Percentiles rank a stretch among this genome's conserved stretches.
Evolutionary conservation across 352 stramenopile species (phyloP).

Genomic region (Phytophthora crassamura): DNA sequence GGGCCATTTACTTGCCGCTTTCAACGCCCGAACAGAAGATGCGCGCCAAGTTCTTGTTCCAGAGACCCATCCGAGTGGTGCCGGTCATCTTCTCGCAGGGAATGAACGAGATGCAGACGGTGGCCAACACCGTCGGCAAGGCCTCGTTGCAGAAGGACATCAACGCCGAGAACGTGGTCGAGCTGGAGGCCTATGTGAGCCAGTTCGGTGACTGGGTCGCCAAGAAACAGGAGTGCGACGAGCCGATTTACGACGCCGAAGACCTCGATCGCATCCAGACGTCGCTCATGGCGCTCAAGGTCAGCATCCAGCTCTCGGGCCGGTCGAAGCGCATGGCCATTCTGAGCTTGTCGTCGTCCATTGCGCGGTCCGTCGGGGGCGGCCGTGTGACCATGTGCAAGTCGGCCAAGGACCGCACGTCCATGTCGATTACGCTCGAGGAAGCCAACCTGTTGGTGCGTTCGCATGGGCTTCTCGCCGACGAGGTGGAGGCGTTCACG

Average conservation of each 20-base stretch:
- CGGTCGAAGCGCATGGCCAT: slow-evolving; percentile 85
- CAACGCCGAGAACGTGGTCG: slow-evolving; percentile 73
- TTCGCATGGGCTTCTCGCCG: slow-evolving; percentile 56
- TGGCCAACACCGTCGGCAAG: slow-evolving; percentile 89
- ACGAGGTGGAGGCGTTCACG: slow-evolving; percentile 67
- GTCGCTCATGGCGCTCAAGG: slow-evolving; percentile 46
- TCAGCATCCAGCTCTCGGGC: slow-evolving; percentile 53
- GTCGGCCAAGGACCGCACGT: slow-evolving; percentile 96
- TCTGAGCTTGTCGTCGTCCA: slow-evolving; percentile 73
- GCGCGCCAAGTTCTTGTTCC: slow-evolving; percentile 67
- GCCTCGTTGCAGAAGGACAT: slow-evolving; percentile 84
- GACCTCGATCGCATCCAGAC: slow-evolving; percentile 44
- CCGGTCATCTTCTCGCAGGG: slow-evolving; percentile 89
- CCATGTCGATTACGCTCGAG: slow-evolving; percentile 97
- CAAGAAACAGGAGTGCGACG: slow-evolving; percentile 36
- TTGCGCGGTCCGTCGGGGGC: slow-evolving; percentile 84
- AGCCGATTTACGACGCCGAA: slow-evolving; percentile 34
- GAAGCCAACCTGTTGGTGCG: slow-evolving; percentile 74
- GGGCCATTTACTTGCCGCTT: slow-evolving; percentile 72
- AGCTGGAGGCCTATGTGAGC: slow-evolving; percentile 65
- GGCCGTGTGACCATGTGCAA: slow-evolving; percentile 97
- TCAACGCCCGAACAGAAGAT: slow-evolving; percentile 51
- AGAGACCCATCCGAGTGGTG: slow-evolving; percentile 65
- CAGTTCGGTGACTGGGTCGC: slow-evolving; percentile 48
- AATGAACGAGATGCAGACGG: slow-evolving; percentile 94